Evolutionary conservation across 441 rosid species (phyloP).

Genomic region (Jatropha multifida): DNA sequence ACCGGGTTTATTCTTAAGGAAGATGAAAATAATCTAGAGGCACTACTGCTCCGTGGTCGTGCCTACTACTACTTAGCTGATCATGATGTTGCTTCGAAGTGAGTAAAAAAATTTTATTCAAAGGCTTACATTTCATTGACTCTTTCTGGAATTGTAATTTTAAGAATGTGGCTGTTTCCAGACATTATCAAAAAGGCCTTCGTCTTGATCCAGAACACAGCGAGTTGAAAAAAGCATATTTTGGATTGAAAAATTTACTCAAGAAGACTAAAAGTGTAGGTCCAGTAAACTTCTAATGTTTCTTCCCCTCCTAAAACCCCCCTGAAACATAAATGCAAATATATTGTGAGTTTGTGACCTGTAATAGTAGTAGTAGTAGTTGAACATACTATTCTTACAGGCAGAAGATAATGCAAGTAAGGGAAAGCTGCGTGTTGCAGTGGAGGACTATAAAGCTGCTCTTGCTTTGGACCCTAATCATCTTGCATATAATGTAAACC

Average conservation of each 20-base stretch:
- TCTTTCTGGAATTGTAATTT: conserved; percentile 16
- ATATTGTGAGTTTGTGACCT: no score
- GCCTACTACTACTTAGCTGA: conserved; percentile 97
- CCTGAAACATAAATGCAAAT: no score
- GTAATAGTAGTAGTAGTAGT: background rate
- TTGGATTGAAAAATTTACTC: conserved; percentile 85
- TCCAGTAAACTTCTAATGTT: conserved; percentile 10
- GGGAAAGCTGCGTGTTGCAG: conserved; percentile 87
- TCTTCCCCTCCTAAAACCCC: background rate
- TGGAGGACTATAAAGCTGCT: conserved; percentile 84
- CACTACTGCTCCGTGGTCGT: conserved; percentile 90
- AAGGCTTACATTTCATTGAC: background rate
- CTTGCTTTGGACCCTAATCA: conserved; percentile 88
- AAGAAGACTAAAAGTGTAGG: conserved; percentile 95
- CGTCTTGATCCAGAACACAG: conserved; percentile 97
- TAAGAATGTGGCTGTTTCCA: conserved; percentile 34
- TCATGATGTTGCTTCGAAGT: conserved; percentile 97
- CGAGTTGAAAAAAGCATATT: conserved; percentile 92
- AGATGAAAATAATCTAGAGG: conserved; percentile 89
- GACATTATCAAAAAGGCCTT: conserved; percentile 97
- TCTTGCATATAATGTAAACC: conserved; percentile 82
- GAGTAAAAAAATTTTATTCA: conserved; percentile 12
- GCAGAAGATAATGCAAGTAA: conserved; percentile 88
- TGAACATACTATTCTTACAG: conserved; percentile 36
- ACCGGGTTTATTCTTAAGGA: conserved; percentile 82